phyloP scores from a whole-genome alignment of 345 rosid genomes.

The Leavenworthia alabamica region DNA sequence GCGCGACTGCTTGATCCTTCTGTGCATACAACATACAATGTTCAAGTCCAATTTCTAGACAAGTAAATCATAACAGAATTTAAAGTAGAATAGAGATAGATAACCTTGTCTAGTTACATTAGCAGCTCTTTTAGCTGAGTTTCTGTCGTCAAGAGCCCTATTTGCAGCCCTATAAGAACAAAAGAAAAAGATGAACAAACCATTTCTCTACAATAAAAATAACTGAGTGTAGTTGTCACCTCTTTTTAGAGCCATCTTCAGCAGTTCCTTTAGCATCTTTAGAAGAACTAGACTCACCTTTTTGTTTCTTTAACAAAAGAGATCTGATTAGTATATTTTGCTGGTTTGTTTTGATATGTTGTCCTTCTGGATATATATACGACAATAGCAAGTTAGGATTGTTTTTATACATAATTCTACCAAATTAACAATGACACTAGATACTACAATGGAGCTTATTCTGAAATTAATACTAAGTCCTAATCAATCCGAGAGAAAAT shows the following conservation, averaged over 20 bases:
- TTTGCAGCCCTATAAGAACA: slow-evolving; percentile 54
- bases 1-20: slow-evolving; percentile 58
- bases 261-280: slow-evolving; percentile 49
- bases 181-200: neutral
- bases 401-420: neutral
- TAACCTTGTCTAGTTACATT: slow-evolving; percentile 51
- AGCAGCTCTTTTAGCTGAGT: slow-evolving; percentile 58
- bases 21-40: slow-evolving; percentile 13
- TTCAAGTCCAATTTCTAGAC: neutral
- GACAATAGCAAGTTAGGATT: neutral
- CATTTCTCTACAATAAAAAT: no score
- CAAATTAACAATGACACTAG: neutral
- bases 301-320: slow-evolving; percentile 64
- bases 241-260: slow-evolving; percentile 66
- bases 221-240: slow-evolving; percentile 31
- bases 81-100: no score
- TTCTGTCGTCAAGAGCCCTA: slow-evolving; percentile 52
- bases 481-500: neutral
- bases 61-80: neutral
- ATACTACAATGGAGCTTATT: neutral
- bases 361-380: slow-evolving; percentile 50
- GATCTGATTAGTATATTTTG: slow-evolving; percentile 87
- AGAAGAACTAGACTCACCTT: slow-evolving; percentile 50
- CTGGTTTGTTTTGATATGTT: slow-evolving; percentile 78
- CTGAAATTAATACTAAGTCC: neutral